A percentile compares a stretch with the other conserved stretches of the same genome.
Evolutionary conservation across 345 rosid species (phyloP).

Genomic region (Bretschneidera sinensis): DNA sequence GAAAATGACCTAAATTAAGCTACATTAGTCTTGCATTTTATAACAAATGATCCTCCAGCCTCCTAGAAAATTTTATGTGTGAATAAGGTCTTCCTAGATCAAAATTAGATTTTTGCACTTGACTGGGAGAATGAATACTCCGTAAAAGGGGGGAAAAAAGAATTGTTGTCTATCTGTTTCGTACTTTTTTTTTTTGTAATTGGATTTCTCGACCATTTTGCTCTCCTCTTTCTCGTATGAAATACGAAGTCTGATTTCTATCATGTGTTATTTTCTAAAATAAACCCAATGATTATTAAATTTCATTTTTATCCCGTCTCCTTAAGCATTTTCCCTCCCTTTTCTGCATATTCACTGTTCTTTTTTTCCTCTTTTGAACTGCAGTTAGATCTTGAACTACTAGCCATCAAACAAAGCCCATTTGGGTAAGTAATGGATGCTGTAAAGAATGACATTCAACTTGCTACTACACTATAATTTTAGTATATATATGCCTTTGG

Average conservation of each 20-base stretch:
- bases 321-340: background rate
- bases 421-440: conserved; percentile 57
- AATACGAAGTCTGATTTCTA: background rate
- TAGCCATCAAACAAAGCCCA: conserved; percentile 84
- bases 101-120: no score
- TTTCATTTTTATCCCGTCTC: background rate
- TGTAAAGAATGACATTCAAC: background rate
- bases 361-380: conserved; percentile 15
- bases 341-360: background rate
- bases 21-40: no score
- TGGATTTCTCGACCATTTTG: background rate
- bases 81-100: no score
- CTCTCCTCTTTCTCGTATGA: background rate
- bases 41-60: no score
- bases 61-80: no score
- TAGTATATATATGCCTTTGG: background rate
- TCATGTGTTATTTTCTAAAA: background rate
- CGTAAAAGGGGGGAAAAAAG: no score
- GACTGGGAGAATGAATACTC: no score
- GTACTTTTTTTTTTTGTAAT: no score
- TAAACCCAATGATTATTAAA: background rate
- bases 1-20: no score
- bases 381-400: conserved; percentile 84
- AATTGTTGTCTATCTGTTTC: no score
- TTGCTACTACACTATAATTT: background rate